phyloP scores from a whole-genome alignment of 148 eudicot species.

The Euryodendron excelsum region DNA sequence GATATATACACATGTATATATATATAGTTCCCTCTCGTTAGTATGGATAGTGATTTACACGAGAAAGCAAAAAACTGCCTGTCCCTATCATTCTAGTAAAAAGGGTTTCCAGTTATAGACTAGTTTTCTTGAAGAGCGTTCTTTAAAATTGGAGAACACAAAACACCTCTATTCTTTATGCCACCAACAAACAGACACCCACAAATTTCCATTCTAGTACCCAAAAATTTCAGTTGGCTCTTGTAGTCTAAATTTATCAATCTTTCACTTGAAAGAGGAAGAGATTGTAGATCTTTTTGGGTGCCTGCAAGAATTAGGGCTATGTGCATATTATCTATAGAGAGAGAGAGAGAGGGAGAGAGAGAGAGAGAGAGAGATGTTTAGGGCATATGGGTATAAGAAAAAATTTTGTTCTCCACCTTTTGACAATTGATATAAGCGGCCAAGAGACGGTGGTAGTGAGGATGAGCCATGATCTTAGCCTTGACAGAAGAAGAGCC shows the following conservation, averaged over 20 bases:
- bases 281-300: background rate
- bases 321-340: too few species aligned
- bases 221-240: background rate
- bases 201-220: background rate
- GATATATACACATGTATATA: background rate
- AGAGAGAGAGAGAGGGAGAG: background rate
- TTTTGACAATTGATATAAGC: slow-evolving; percentile 83
- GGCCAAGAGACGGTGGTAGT: slow-evolving; percentile 75
- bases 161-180: background rate
- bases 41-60: background rate
- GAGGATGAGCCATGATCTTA: slow-evolving; percentile 91
- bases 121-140: background rate
- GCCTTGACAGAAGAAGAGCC: slow-evolving; percentile 48
- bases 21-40: background rate
- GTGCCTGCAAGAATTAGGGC: background rate
- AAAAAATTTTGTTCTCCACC: slow-evolving; percentile 26
- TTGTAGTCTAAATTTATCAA: background rate
- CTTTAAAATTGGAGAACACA: background rate
- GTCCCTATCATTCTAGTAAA: background rate
- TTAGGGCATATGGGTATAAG: background rate
- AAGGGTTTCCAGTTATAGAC: background rate
- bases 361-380: background rate
- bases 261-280: slow-evolving; percentile 1
- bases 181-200: background rate
- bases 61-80: background rate